These are phyloP conservation scores for Cercophora sp. DNA, from an alignment of 495 filamentous ascomycete genomes.

Conservation along the genomic window DNA sequence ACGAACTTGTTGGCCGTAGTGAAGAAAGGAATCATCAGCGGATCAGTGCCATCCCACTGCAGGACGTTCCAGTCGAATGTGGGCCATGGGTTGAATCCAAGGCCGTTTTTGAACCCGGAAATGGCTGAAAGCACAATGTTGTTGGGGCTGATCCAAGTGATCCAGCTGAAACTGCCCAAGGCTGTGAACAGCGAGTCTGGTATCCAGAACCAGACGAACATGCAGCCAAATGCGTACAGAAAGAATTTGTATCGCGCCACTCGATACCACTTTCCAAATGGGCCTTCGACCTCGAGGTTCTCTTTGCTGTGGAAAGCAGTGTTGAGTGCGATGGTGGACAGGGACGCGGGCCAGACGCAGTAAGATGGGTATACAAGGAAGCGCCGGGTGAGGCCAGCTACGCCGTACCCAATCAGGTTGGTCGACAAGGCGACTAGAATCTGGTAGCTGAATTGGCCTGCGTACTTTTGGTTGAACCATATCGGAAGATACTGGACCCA, in stretches of 20 bases:
- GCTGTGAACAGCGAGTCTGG: constrained; percentile 27
- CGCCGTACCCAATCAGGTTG: constrained; percentile 46
- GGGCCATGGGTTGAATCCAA: constrained; percentile 37
- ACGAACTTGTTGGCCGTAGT: constrained; percentile 35
- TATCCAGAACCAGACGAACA: constrained; percentile 30
- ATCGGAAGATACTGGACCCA: constrained; percentile 38
- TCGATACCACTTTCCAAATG: constrained; percentile 25
- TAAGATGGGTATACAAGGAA: constrained; percentile 50
- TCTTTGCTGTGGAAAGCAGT: constrained; percentile 32
- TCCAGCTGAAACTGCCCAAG: constrained; percentile 26
- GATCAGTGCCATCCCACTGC: constrained; percentile 25
- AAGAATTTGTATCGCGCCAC: constrained; percentile 34
- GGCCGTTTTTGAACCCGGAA: constrained; percentile 32
- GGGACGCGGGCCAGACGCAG: constrained; percentile 39
- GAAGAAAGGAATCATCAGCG: constrained; percentile 39
- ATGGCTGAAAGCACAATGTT: constrained; percentile 30
- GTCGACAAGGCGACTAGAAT: constrained; percentile 37
- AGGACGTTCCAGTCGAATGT: constrained; percentile 39
- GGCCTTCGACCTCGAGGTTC: constrained; percentile 29
- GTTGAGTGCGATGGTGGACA: constrained; percentile 39
- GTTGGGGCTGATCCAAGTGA: constrained; percentile 32
- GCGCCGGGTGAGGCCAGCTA: constrained; percentile 48
- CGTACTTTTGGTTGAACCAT: constrained; percentile 36
- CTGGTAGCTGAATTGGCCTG: constrained; percentile 35
- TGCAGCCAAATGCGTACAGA: constrained; percentile 16